These are phyloP conservation scores for Dictyostelium brefeldianum DNA, from an alignment of 78 protist genomes.

Conservation along the genomic window DNA sequence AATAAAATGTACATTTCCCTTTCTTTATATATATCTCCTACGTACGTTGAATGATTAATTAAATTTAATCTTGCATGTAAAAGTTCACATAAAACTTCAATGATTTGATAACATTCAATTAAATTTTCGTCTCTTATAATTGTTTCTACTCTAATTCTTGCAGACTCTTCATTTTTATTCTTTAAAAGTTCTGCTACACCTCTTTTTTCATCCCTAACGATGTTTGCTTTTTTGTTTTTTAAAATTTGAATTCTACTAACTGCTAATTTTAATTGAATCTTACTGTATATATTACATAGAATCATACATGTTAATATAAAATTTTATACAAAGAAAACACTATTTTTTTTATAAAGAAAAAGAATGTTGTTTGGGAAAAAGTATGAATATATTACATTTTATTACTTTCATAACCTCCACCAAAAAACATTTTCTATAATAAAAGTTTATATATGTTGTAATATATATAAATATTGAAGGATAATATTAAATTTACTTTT, in stretches of 20 bases:
- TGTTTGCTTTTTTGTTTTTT: constrained; percentile 67
- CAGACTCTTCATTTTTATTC: constrained; percentile 72
- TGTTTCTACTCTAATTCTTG: constrained; percentile 80
- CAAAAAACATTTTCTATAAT: no score
- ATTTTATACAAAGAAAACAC: no score
- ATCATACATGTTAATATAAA: no score
- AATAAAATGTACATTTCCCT: background rate
- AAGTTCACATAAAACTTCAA: constrained; percentile 70
- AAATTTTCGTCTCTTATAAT: constrained; percentile 67
- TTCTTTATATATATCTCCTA: no score
- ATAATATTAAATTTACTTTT: no score
- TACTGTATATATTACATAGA: no score
- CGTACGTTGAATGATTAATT: constrained; percentile 30
- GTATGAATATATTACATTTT: no score
- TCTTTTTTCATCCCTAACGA: constrained; percentile 70
- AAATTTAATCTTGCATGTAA: constrained; percentile 48
- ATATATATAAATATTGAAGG: no score
- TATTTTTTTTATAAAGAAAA: no score
- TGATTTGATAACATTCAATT: constrained; percentile 64
- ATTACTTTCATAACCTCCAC: no score
- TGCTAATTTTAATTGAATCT: constrained; percentile 78
- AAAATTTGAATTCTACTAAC: constrained; percentile 73
- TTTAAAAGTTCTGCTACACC: constrained; percentile 71
- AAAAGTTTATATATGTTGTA: no score
- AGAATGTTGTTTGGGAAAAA: no score